phyloP scores from a whole-genome alignment of 495 filamentous ascomycete species.

The Penicillium paxilli region DNA sequence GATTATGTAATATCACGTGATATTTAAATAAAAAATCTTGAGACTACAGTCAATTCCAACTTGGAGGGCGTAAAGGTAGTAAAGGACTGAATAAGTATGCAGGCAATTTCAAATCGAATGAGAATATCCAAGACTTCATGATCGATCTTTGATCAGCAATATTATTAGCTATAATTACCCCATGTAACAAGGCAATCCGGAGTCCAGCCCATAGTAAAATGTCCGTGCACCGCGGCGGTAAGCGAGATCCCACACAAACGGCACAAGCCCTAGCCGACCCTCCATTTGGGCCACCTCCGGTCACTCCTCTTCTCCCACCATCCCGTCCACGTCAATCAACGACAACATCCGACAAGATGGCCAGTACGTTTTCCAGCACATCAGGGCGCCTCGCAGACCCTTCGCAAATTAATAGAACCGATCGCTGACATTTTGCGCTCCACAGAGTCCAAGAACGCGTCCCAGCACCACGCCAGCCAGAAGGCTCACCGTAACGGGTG shows the following conservation, averaged over 20 bases:
- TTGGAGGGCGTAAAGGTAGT: too few relatives aligned
- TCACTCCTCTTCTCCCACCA: conserved; percentile 27
- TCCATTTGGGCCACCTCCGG: conserved; percentile 27
- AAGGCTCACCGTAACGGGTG: conserved; percentile 99
- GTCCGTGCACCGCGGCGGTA: conserved; percentile 38
- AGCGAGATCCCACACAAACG: conserved; percentile 51
- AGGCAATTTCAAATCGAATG: too few relatives aligned
- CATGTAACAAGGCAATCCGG: background rate
- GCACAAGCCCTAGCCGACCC: conserved; percentile 43
- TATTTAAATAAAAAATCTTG: background rate
- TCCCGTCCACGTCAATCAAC: conserved; percentile 36
- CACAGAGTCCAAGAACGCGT: conserved; percentile 97
- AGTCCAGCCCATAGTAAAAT: conserved; percentile 4
- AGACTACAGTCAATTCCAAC: too few relatives aligned
- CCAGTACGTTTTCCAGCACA: conserved; percentile 42
- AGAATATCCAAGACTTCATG: too few relatives aligned
- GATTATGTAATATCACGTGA: too few relatives aligned
- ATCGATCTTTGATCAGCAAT: background rate
- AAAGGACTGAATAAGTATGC: too few relatives aligned
- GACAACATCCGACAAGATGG: conserved; percentile 54
- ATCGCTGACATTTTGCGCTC: conserved; percentile 32
- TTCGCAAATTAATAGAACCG: conserved; percentile 6
- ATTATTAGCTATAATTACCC: background rate
- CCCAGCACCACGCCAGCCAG: conserved; percentile 93
- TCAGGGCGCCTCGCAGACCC: background rate